Evolutionary conservation across 495 filamentous ascomycete species (phyloP).

Genomic region (Physcia stellaris): DNA sequence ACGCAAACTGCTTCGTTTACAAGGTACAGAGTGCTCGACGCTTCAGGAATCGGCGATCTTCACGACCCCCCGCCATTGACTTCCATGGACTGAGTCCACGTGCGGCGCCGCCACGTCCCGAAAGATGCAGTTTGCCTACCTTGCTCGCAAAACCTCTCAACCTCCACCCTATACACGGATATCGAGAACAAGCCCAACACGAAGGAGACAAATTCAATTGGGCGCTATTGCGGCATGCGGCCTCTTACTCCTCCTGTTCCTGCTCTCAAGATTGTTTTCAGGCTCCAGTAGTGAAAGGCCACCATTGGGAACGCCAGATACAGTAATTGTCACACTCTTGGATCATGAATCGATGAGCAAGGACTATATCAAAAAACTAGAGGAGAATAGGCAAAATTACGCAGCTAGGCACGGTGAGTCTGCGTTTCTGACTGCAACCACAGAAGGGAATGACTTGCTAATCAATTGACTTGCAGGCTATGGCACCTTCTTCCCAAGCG

Average conservation of each 20-base stretch:
- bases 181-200: conserved; percentile 44
- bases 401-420: conserved; percentile 70
- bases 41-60: too few relatives aligned
- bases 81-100: too few relatives aligned
- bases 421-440: too few relatives aligned
- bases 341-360: conserved; percentile 47
- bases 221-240: conserved; percentile 42
- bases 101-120: too few relatives aligned
- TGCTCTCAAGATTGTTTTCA: conserved; percentile 40
- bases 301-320: conserved; percentile 58
- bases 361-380: conserved; percentile 54
- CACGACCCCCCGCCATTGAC: too few relatives aligned
- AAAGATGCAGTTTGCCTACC: conserved; percentile 85
- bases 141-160: conserved; percentile 66
- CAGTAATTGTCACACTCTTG: conserved; percentile 79
- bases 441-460: too few relatives aligned
- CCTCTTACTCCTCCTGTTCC: conserved; percentile 45
- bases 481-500: conserved; percentile 64
- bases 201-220: conserved; percentile 52
- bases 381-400: conserved; percentile 74
- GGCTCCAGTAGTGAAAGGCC: conserved; percentile 22
- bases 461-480: conserved; percentile 79
- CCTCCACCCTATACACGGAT: conserved; percentile 48
- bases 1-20: too few relatives aligned
- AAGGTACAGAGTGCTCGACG: too few relatives aligned